Percentiles rank a stretch among this genome's conserved stretches.
Conservation (phyloP, 305 asterid species). For the Rubia peregrina region DNA sequence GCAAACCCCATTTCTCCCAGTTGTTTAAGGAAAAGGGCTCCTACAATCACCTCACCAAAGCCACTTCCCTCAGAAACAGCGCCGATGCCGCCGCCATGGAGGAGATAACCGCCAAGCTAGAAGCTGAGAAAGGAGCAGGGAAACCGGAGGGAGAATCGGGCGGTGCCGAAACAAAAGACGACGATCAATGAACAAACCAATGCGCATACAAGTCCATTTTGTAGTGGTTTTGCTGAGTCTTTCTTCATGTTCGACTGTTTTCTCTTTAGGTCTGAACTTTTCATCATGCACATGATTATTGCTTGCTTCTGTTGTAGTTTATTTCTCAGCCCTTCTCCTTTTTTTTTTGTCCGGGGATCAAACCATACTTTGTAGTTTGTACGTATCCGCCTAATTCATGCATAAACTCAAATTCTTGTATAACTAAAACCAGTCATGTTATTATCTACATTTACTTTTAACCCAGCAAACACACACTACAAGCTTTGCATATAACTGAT, state of each 20-base stretch:
- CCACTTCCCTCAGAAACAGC: constrained; percentile 39
- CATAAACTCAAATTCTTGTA: not conserved
- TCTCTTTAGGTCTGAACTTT: not conserved
- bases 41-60: constrained; percentile 50
- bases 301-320: not conserved
- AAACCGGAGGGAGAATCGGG: not conserved
- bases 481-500: too few relatives aligned
- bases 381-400: not conserved
- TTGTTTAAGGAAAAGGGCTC: constrained; percentile 72
- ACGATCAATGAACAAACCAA: not conserved
- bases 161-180: constrained; percentile 3
- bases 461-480: too few relatives aligned
- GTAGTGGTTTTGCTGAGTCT: not conserved
- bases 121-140: not conserved
- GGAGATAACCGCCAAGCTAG: not conserved
- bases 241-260: not conserved
- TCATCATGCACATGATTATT: too few relatives aligned
- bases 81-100: not conserved
- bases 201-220: not conserved
- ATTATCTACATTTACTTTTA: too few relatives aligned
- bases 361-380: not conserved
- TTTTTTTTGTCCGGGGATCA: not conserved
- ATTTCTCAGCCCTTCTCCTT: not conserved
- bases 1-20: constrained; percentile 81
- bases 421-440: too few relatives aligned